phyloP scores from a whole-genome alignment of 805 yeast species.

The Teunomyces panamensis region DNA sequence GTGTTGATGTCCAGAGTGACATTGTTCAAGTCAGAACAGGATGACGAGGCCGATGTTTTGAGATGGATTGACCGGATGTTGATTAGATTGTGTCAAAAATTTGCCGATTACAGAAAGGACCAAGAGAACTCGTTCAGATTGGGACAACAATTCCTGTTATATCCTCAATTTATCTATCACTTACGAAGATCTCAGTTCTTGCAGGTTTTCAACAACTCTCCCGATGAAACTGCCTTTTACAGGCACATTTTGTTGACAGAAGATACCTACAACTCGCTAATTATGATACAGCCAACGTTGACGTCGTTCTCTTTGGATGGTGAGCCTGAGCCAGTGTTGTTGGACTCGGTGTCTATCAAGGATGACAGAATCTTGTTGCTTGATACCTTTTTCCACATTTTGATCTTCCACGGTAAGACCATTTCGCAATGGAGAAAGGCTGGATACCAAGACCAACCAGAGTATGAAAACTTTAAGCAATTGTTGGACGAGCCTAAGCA shows the following conservation, averaged over 20 bases:
- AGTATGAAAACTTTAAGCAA: constrained; percentile 82
- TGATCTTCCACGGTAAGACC: constrained; percentile 92
- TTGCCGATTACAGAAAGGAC: constrained; percentile 89
- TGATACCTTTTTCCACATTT: constrained; percentile 95
- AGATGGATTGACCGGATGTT: constrained; percentile 94
- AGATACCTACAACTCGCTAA: constrained; percentile 86
- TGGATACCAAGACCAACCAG: constrained; percentile 89
- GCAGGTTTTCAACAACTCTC: constrained; percentile 95
- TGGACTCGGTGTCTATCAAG: constrained; percentile 89
- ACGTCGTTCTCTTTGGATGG: constrained; percentile 72
- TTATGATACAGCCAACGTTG: constrained; percentile 97
- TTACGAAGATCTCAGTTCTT: constrained; percentile 94
- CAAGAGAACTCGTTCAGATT: constrained; percentile 80
- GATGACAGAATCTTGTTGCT: constrained; percentile 83
- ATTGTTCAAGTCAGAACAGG: constrained; percentile 71
- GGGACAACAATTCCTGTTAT: constrained; percentile 77
- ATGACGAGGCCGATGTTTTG: constrained; percentile 88
- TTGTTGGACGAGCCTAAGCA: constrained; percentile 84
- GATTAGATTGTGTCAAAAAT: constrained; percentile 85
- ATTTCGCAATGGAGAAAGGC: constrained; percentile 96
- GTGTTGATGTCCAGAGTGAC: constrained; percentile 90
- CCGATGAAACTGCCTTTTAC: constrained; percentile 97
- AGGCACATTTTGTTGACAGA: constrained; percentile 89
- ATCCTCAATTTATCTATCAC: constrained; percentile 95
- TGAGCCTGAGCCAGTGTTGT: constrained; percentile 87